phyloP scores from a whole-genome alignment of 306 rosid genomes.

The Vicia sativa region DNA sequence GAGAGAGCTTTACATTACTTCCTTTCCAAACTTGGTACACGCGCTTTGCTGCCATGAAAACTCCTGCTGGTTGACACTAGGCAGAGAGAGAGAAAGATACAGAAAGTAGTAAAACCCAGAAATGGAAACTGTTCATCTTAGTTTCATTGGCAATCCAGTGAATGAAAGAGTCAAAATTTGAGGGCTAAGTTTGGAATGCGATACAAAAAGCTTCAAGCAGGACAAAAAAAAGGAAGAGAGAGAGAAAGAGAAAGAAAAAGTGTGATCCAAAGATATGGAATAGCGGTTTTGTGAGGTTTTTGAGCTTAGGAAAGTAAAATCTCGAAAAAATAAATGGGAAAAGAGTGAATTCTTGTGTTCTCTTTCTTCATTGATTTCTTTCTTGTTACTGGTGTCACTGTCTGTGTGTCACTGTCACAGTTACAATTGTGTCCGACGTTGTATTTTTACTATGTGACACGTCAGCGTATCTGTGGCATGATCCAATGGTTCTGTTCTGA shows the following conservation, averaged over 20 bases:
- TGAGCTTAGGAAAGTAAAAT: neutral
- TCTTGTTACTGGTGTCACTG: constrained; percentile 28
- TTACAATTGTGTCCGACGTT: constrained; percentile 1
- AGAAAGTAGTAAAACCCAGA: constrained; percentile 40
- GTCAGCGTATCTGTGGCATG: neutral
- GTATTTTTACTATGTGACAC: no score
- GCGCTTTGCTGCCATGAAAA: constrained; percentile 86
- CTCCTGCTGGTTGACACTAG: constrained; percentile 35
- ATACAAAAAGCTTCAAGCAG: constrained; percentile 36
- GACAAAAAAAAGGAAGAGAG: constrained; percentile 35
- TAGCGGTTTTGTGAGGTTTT: constrained; percentile 52
- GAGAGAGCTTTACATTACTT: constrained; percentile 68
- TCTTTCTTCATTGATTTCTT: constrained; percentile 13
- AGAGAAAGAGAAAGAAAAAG: constrained; percentile 32
- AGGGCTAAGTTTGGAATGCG: constrained; percentile 35
- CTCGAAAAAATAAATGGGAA: neutral
- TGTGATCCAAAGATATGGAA: constrained; percentile 36
- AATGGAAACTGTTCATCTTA: constrained; percentile 51
- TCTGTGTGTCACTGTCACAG: constrained; percentile 4
- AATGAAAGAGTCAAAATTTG: constrained; percentile 43
- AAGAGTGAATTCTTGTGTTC: neutral
- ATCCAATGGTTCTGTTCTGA: constrained; percentile 37
- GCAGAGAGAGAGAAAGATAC: constrained; percentile 39
- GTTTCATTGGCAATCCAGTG: constrained; percentile 36
- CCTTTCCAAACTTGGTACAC: constrained; percentile 94